Conservation (phyloP, 305 asterid genomes). For the Fraxinus platypoda region DNA sequence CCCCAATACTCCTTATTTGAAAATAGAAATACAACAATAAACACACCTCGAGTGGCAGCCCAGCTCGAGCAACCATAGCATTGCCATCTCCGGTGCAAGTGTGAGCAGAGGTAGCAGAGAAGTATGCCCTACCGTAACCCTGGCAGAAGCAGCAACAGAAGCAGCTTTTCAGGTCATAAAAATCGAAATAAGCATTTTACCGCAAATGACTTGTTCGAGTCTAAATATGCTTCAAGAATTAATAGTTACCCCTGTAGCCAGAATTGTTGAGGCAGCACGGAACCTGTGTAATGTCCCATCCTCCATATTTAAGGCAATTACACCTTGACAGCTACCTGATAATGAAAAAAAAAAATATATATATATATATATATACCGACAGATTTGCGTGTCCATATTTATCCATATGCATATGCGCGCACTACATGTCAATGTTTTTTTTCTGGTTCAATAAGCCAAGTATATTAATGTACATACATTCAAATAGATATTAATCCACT, state of each 20-base stretch:
- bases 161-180: slow-evolving; percentile 7
- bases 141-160: slow-evolving; percentile 27
- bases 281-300: slow-evolving; percentile 97
- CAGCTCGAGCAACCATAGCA: slow-evolving; percentile 99
- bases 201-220: slow-evolving; percentile 8
- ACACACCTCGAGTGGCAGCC: slow-evolving; percentile 90
- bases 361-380: not conserved
- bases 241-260: slow-evolving; percentile 90
- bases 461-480: not conserved
- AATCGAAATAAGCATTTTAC: slow-evolving; percentile 6
- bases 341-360: slow-evolving; percentile 10
- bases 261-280: slow-evolving; percentile 85
- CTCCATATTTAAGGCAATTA: slow-evolving; percentile 91
- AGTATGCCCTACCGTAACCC: slow-evolving; percentile 98
- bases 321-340: slow-evolving; percentile 93
- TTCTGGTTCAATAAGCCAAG: not conserved
- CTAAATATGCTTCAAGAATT: slow-evolving; percentile 16
- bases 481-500: not conserved
- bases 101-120: slow-evolving; percentile 99
- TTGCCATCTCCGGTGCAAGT: slow-evolving; percentile 99
- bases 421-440: not conserved
- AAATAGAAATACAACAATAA: slow-evolving; percentile 14
- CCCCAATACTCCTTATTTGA: not conserved
- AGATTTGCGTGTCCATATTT: not conserved
- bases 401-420: not conserved